A percentile compares a stretch with the other conserved stretches of the same genome.
phyloP scores from a whole-genome alignment of 2,329 filamentous ascomycete genomes.

The Venturiaceae sp. region DNA sequence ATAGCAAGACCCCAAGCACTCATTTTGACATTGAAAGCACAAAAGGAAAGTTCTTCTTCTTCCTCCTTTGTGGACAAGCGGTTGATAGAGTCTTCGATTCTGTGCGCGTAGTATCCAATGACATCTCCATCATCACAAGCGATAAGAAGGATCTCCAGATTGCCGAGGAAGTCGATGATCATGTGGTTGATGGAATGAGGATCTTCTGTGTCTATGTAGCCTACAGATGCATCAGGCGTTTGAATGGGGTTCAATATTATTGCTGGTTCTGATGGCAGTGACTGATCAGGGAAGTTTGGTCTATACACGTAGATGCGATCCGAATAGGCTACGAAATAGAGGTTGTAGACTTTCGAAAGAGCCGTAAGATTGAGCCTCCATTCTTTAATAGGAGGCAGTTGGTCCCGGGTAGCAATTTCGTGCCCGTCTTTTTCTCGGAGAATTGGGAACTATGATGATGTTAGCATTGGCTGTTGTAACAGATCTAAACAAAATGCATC shows the following conservation, averaged over 20 bases:
- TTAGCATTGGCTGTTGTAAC: too few species aligned
- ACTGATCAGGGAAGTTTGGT: slow-evolving; percentile 33
- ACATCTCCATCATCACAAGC: slow-evolving; percentile 49
- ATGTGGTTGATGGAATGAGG: slow-evolving; percentile 36
- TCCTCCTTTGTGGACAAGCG: slow-evolving; percentile 1
- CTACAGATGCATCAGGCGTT: slow-evolving; percentile 18
- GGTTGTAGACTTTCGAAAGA: slow-evolving; percentile 31
- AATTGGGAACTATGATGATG: background rate
- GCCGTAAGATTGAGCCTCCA: slow-evolving; percentile 21
- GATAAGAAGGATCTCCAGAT: slow-evolving; percentile 39
- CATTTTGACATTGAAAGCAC: slow-evolving; percentile 62
- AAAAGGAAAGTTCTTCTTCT: slow-evolving; percentile 45
- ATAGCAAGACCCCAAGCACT: slow-evolving; percentile 88
- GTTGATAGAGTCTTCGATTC: slow-evolving; percentile 21
- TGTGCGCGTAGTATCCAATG: slow-evolving; percentile 27
- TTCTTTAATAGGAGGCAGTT: background rate
- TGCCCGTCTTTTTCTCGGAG: background rate
- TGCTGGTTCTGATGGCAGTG: slow-evolving; percentile 21
- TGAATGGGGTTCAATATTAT: slow-evolving; percentile 29
- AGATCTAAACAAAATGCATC: too few species aligned
- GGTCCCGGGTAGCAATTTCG: background rate
- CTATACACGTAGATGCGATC: slow-evolving; percentile 31
- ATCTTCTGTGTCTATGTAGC: slow-evolving; percentile 24
- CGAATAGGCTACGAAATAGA: slow-evolving; percentile 37
- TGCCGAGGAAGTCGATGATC: slow-evolving; percentile 33